These are phyloP conservation scores for Hemisphaericaspora nanyangensis DNA, from an alignment of 805 yeast genomes.

Conservation along the genomic window DNA sequence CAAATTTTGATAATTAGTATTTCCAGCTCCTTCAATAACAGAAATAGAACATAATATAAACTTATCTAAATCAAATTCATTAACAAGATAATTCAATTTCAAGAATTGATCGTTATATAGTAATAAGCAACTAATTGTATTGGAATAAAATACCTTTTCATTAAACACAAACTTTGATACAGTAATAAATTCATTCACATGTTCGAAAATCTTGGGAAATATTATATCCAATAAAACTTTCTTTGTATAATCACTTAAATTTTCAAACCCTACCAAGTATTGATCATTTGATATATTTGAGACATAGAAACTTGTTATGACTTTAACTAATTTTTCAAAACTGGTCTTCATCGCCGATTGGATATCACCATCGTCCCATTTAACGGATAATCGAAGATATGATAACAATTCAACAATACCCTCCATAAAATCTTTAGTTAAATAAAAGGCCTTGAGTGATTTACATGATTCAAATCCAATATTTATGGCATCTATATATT, in stretches of 20 bases:
- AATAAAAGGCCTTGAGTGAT: conserved; percentile 21
- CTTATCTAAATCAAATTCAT: conserved; percentile 17
- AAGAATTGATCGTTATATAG: conserved; percentile 29
- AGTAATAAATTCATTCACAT: conserved; percentile 28
- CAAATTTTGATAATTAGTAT: conserved; percentile 6
- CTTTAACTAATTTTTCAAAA: conserved; percentile 24
- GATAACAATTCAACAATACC: conserved; percentile 37
- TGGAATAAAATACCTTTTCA: conserved; percentile 25
- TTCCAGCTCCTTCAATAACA: conserved; percentile 24
- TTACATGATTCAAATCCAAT: conserved; percentile 23
- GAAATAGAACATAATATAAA: conserved; percentile 27
- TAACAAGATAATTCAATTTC: conserved; percentile 22
- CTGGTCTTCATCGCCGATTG: conserved; percentile 12
- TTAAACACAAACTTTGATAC: conserved; percentile 33
- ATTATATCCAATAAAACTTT: conserved; percentile 28
- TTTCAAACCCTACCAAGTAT: conserved; percentile 21
- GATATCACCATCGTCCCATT: conserved; percentile 21
- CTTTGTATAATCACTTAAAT: conserved; percentile 32
- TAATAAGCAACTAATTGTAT: conserved; percentile 20
- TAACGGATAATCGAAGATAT: conserved; percentile 23
- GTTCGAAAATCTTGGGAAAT: conserved; percentile 35
- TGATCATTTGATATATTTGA: conserved; percentile 19
- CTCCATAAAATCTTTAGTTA: conserved; percentile 33
- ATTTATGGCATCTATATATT: conserved; percentile 27
- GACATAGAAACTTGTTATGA: conserved; percentile 35